Evolutionary conservation across 2,329 filamentous ascomycete species (phyloP).

Genomic region (Beauveria sp.): DNA sequence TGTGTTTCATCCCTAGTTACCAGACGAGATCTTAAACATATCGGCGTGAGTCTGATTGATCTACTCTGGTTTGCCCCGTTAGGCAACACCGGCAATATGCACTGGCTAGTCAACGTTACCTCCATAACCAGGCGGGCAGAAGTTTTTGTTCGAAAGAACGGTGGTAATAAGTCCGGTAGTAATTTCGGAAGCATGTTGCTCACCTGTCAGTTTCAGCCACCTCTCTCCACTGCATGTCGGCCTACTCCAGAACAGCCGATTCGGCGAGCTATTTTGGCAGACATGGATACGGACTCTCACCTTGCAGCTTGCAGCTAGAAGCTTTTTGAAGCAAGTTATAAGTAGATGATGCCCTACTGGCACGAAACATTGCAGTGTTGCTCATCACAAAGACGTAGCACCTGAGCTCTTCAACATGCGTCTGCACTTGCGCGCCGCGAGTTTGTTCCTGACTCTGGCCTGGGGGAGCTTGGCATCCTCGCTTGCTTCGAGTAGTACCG

Average conservation of each 20-base stretch:
- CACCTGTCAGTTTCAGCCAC: conserved; percentile 1
- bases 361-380: not conserved
- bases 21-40: no score
- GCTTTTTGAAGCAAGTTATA: not conserved
- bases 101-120: no score
- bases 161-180: not conserved
- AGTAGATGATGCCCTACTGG: not conserved
- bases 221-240: not conserved
- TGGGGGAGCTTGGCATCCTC: not conserved
- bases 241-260: not conserved
- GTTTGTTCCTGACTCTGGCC: not conserved
- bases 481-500: not conserved
- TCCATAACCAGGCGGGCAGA: no score
- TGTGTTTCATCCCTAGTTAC: no score
- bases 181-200: not conserved
- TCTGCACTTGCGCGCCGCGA: not conserved
- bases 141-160: not conserved
- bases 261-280: not conserved
- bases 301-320: not conserved
- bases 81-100: not conserved
- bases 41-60: no score
- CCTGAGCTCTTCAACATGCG: not conserved
- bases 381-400: not conserved
- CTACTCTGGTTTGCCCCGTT: not conserved
- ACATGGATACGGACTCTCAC: not conserved